phyloP scores from a whole-genome alignment of 2,329 filamentous ascomycete species.

The Venturia pyrina region DNA sequence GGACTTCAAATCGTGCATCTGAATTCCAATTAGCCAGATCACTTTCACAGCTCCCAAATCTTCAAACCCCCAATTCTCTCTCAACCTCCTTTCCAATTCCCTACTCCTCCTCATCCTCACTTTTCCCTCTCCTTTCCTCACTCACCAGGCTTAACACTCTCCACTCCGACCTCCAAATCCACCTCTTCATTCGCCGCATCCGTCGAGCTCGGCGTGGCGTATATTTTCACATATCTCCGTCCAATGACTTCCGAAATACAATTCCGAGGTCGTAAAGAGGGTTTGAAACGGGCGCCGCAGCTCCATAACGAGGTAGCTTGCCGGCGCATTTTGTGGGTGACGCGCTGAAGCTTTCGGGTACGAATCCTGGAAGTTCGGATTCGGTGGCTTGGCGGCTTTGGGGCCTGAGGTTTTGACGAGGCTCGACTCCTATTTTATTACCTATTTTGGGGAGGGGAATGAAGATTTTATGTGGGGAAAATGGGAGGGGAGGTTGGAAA shows the following conservation, averaged over 20 bases:
- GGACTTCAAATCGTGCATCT: conserved; percentile 93
- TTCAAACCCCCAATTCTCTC: neutral
- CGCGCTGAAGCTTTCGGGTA: neutral
- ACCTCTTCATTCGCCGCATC: conserved; percentile 2
- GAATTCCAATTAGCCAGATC: conserved; percentile 11
- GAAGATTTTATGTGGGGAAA: no score
- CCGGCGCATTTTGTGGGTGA: conserved; percentile 7
- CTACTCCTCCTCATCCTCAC: neutral
- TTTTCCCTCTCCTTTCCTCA: neutral
- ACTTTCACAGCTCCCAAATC: neutral
- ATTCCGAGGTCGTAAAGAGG: neutral
- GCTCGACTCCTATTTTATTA: neutral
- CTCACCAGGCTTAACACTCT: neutral
- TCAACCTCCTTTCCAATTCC: neutral
- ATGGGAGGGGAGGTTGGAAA: neutral
- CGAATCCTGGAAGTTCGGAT: neutral
- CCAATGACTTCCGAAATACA: neutral
- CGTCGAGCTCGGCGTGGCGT: conserved; percentile 10
- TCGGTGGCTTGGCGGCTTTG: neutral
- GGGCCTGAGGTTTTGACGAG: neutral
- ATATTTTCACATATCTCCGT: conserved; percentile 7
- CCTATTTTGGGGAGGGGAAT: no score
- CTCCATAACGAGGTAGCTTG: conserved; percentile 9
- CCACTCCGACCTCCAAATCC: neutral
- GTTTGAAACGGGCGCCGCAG: neutral